phyloP scores from a whole-genome alignment of 345 rosid species.

The Gossypium stocksii region DNA sequence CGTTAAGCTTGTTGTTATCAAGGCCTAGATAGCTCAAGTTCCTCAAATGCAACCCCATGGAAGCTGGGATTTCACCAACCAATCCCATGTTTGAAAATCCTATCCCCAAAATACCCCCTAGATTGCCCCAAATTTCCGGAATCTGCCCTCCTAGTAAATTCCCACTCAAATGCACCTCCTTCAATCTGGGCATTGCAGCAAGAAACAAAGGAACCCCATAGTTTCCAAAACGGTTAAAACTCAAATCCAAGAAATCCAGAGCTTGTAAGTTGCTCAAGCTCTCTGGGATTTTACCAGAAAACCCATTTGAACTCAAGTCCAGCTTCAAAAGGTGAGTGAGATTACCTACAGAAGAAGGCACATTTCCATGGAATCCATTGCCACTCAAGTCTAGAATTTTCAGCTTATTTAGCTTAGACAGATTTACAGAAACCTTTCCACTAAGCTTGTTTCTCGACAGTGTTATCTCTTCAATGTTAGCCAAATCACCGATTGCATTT shows the following conservation, averaged over 20 bases:
- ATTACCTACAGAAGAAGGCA: constrained; percentile 41
- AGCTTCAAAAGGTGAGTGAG: constrained; percentile 51
- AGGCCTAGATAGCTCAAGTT: constrained; percentile 46
- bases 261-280: constrained; percentile 35
- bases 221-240: constrained; percentile 50
- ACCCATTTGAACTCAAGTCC: constrained; percentile 46
- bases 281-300: constrained; percentile 46
- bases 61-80: constrained; percentile 49
- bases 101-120: constrained; percentile 43
- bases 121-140: constrained; percentile 56
- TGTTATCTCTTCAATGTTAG: constrained; percentile 42
- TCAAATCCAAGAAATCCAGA: constrained; percentile 51
- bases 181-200: constrained; percentile 36
- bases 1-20: constrained; percentile 56
- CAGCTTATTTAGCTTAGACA: constrained; percentile 36
- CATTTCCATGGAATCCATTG: constrained; percentile 39
- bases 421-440: constrained; percentile 32
- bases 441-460: constrained; percentile 52
- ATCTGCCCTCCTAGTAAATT: constrained; percentile 52
- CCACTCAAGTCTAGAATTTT: constrained; percentile 51
- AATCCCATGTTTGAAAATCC: constrained; percentile 55
- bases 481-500: constrained; percentile 31
- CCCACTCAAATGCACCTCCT: constrained; percentile 57
- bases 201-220: constrained; percentile 50
- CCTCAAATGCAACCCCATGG: constrained; percentile 43